A percentile compares a stretch with the other conserved stretches of the same genome.
Evolutionary conservation across 306 rosid species (phyloP).

Genomic region (Dryas alaskensis): DNA sequence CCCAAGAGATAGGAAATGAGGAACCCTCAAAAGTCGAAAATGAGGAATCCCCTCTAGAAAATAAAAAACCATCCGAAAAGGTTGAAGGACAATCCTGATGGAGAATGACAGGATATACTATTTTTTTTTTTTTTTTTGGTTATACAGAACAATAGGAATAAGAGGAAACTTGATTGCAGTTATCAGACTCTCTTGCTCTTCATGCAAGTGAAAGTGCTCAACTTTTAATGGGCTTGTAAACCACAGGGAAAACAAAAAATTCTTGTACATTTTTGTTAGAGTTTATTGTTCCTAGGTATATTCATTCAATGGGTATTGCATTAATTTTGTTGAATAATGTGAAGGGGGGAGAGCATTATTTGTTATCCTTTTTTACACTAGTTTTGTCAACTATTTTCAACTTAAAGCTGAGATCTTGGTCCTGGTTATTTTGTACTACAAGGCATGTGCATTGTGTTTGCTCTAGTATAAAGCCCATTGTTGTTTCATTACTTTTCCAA

Average conservation of each 20-base stretch:
- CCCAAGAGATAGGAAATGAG: constrained; percentile 21
- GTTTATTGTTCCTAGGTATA: constrained; percentile 36
- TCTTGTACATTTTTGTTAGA: constrained; percentile 44
- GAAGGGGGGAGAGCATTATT: constrained; percentile 23
- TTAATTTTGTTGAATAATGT: constrained; percentile 36
- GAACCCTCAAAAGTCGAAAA: constrained; percentile 24
- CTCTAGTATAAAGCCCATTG: too few relatives aligned
- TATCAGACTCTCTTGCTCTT: constrained; percentile 24
- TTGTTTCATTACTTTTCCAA: not conserved
- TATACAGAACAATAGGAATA: constrained; percentile 14
- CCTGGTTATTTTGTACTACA: too few relatives aligned
- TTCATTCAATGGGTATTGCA: constrained; percentile 42
- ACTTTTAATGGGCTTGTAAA: constrained; percentile 32
- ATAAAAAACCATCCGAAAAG: constrained; percentile 16
- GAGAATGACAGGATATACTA: constrained; percentile 22
- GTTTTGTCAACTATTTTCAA: not conserved
- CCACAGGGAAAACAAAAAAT: constrained; percentile 33
- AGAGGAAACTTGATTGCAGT: constrained; percentile 27
- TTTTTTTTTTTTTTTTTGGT: constrained; percentile 1
- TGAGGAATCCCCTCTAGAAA: constrained; percentile 10
- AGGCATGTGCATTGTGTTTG: too few relatives aligned
- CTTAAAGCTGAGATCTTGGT: not conserved
- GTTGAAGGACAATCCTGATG: constrained; percentile 37
- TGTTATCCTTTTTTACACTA: not conserved
- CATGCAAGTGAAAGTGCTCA: constrained; percentile 25